phyloP scores from a whole-genome alignment of 148 eudicot species.

The Chenopodium quinoa region DNA sequence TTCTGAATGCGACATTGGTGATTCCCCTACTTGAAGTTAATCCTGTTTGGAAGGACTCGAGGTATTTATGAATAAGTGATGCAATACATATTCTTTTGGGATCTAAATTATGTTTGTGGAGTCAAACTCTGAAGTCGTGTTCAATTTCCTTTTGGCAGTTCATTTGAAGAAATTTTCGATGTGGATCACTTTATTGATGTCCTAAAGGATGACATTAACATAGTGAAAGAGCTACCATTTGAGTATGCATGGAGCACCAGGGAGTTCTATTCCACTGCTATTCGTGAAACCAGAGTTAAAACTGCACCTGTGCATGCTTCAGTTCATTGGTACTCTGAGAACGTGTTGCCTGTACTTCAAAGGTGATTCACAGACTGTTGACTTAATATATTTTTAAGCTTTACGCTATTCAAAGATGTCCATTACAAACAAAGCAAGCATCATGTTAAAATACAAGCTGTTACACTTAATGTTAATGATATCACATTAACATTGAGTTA shows the following conservation, averaged over 20 bases:
- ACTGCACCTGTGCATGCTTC: slow-evolving; percentile 98
- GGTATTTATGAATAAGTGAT: slow-evolving; percentile 38
- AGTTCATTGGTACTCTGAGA: slow-evolving; percentile 83
- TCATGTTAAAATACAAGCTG: background rate
- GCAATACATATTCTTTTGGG: background rate
- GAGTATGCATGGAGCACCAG: slow-evolving; percentile 96
- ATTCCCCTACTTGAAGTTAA: slow-evolving; percentile 95
- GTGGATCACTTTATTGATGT: slow-evolving; percentile 90
- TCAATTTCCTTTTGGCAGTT: slow-evolving; percentile 39
- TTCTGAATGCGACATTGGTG: slow-evolving; percentile 88
- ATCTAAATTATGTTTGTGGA: slow-evolving; percentile 12
- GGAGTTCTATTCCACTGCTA: slow-evolving; percentile 81
- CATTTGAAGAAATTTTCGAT: slow-evolving; percentile 86
- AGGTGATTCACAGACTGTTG: slow-evolving; percentile 43
- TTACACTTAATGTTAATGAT: background rate
- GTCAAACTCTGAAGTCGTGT: slow-evolving; percentile 5
- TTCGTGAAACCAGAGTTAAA: slow-evolving; percentile 83
- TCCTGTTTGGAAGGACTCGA: slow-evolving; percentile 97
- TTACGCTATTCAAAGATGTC: background rate
- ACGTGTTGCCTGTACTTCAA: slow-evolving; percentile 71
- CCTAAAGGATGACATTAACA: slow-evolving; percentile 76
- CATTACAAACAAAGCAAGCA: no score
- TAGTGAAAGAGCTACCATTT: slow-evolving; percentile 80
- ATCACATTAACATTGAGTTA: background rate
- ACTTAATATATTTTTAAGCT: background rate